Percentiles rank a stretch among this genome's conserved stretches.
These are phyloP conservation scores for Ilex paraguariensis DNA, from an alignment of 305 asterid species.

Conservation along the genomic window DNA sequence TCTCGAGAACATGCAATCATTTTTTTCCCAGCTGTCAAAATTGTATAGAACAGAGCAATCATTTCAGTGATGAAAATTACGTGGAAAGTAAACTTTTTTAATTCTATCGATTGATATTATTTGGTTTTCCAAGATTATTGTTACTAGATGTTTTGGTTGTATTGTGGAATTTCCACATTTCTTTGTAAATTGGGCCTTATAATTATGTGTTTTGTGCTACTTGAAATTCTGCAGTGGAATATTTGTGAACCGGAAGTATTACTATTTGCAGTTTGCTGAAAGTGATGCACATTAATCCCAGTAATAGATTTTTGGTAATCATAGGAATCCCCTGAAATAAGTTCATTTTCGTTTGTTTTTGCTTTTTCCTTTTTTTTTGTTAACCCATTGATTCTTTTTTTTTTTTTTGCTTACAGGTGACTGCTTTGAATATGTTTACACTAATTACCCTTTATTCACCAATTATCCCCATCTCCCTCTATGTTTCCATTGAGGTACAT, in stretches of 20 bases:
- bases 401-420: slow-evolving; percentile 58
- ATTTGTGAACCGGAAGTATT: slow-evolving; percentile 73
- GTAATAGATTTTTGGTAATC: slow-evolving; percentile 83
- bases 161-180: slow-evolving; percentile 8
- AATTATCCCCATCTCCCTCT: slow-evolving; percentile 98
- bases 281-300: slow-evolving; percentile 80
- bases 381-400: slow-evolving; percentile 10
- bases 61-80: too few relatives aligned
- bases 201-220: slow-evolving; percentile 6
- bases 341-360: slow-evolving; percentile 7
- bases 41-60: too few relatives aligned
- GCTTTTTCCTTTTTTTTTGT: slow-evolving; percentile 11
- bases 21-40: too few relatives aligned
- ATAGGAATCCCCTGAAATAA: slow-evolving; percentile 9
- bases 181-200: slow-evolving; percentile 9
- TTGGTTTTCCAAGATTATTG: too few relatives aligned
- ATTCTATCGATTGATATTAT: too few relatives aligned
- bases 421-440: slow-evolving; percentile 94
- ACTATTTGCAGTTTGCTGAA: slow-evolving; percentile 67
- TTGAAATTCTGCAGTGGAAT: slow-evolving; percentile 65
- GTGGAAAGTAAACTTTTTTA: too few relatives aligned
- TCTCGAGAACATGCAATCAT: too few relatives aligned
- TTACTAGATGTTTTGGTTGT: neutral
- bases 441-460: slow-evolving; percentile 99
- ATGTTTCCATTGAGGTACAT: slow-evolving; percentile 96